Percentiles rank a stretch among this genome's conserved stretches.
These are phyloP conservation scores for Gossypium turneri DNA, from an alignment of 345 rosid genomes.

Conservation along the genomic window DNA sequence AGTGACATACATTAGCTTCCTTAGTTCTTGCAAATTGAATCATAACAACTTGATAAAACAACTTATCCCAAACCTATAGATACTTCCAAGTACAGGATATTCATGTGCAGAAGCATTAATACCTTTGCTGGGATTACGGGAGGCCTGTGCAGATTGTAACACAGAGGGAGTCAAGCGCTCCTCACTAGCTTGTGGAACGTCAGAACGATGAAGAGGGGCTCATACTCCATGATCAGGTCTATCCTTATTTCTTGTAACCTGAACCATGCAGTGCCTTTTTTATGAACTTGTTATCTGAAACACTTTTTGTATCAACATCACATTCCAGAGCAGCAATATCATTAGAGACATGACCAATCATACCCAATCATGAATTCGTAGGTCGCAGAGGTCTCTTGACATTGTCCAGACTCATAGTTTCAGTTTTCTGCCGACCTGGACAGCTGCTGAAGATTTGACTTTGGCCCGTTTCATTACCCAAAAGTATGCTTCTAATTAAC, in stretches of 20 bases:
- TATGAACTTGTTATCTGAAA: conserved; percentile 37
- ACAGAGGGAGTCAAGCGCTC: conserved; percentile 27
- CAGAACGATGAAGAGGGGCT: conserved; percentile 61
- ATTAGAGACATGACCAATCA: conserved; percentile 21
- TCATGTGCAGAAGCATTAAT: too few relatives aligned
- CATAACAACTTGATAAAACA: too few relatives aligned
- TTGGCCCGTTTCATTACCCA: conserved; percentile 33
- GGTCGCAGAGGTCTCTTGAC: conserved; percentile 31
- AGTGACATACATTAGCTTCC: too few relatives aligned
- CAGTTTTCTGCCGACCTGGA: conserved; percentile 37
- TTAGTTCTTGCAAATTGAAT: too few relatives aligned
- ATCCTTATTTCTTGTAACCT: conserved; percentile 49
- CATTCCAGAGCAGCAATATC: conserved; percentile 13
- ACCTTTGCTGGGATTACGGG: too few relatives aligned
- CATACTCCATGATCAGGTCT: conserved; percentile 66
- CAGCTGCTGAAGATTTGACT: conserved; percentile 28
- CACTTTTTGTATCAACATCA: conserved; percentile 29
- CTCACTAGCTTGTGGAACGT: conserved; percentile 16
- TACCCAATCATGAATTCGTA: conserved; percentile 30
- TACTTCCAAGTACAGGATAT: too few relatives aligned
- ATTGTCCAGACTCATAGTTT: conserved; percentile 30
- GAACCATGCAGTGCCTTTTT: conserved; percentile 37
- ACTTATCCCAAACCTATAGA: too few relatives aligned
- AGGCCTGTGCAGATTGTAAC: conserved; percentile 13
- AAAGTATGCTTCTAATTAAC: conserved; percentile 39